phyloP scores from a whole-genome alignment of 352 stramenopile genomes.

The Phytophthora pisi region DNA sequence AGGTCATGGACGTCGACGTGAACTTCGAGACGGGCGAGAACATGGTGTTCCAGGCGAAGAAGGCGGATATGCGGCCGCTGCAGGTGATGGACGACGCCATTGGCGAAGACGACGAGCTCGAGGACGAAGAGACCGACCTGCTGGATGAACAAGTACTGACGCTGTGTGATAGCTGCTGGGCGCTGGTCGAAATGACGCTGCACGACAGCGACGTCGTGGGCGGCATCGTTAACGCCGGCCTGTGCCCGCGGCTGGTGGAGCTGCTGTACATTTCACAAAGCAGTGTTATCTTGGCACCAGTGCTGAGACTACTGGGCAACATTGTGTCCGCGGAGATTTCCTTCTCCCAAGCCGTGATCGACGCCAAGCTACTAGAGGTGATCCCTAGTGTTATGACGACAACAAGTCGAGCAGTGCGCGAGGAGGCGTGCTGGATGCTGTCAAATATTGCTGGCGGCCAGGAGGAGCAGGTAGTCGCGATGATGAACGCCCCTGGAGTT shows the following conservation, averaged over 20 bases:
- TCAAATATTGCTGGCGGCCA: constrained; percentile 85
- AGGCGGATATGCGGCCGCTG: constrained; percentile 64
- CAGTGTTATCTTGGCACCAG: constrained; percentile 80
- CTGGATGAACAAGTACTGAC: constrained; percentile 88
- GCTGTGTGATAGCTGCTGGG: constrained; percentile 86
- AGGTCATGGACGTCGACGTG: constrained; percentile 88
- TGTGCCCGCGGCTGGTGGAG: constrained; percentile 80
- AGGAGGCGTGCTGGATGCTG: constrained; percentile 89
- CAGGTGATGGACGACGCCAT: constrained; percentile 84
- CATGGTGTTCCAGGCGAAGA: constrained; percentile 75
- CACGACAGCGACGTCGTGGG: constrained; percentile 69
- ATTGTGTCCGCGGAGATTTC: constrained; percentile 82
- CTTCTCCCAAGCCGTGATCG: constrained; percentile 79
- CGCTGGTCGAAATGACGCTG: constrained; percentile 83
- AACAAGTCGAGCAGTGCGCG: constrained; percentile 76
- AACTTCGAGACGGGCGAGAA: constrained; percentile 90
- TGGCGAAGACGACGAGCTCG: constrained; percentile 75
- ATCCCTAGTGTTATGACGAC: constrained; percentile 85
- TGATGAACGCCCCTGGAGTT: constrained; percentile 76
- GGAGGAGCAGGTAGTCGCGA: constrained; percentile 71
- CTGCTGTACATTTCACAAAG: constrained; percentile 85
- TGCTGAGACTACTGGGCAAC: constrained; percentile 81
- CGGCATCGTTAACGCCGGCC: constrained; percentile 59
- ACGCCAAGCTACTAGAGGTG: constrained; percentile 78
- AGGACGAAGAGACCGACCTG: constrained; percentile 74